Evolutionary conservation across 352 stramenopile species (phyloP), one percentile per base, ranked within the genome.

Genomic region (Lagenidium giganteum): DNA sequence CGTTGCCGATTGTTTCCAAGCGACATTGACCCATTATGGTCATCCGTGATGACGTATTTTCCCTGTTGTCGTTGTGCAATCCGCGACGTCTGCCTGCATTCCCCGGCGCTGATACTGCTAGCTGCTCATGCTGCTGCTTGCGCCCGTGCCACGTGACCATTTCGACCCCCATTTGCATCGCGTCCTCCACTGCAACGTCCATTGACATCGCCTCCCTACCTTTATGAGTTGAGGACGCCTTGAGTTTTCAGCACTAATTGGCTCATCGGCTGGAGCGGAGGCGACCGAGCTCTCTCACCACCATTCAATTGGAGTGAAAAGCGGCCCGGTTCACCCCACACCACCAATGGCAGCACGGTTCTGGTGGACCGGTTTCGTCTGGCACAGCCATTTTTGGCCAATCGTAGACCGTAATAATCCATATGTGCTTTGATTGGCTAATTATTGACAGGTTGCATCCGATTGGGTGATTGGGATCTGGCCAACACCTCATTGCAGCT

Each of bases 211-310:
- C 37, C 47, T 61, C 39, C 43, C 64, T 71, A 80, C 83, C 72
- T 70, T 85, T 81, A n/a, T 70, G 57, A 72, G 70, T 82, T 82
- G 75, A 86, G 75, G 75, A 85, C 85, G 71, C 75, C 67, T 88
- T 84, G 75, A 85, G 75, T 83, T 88, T 88, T 84, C 66, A 86
- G 76, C 76, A 86, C 76, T 88, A 83, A 51, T 65, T 68, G 45
- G 47, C 54, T 37, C 30, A 50, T 24, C 40, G 42, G 34, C 47
- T 60, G 35, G 42, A 41, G 40, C 49, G 43, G 33, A 50, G 44
- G 20, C 35, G 45, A 64, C n/a, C n/a, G 48, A 64, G 51, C 34
- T 60, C 51, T 50, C 63, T 73, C 59, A 70, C 53, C 54, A 67
- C 75, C 75, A 87, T 80, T 85, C 75, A 87, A 84, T 79, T 61